Conservation (phyloP, 2,329 filamentous ascomycete genomes). For the Dothiorella sarmentorum region DNA sequence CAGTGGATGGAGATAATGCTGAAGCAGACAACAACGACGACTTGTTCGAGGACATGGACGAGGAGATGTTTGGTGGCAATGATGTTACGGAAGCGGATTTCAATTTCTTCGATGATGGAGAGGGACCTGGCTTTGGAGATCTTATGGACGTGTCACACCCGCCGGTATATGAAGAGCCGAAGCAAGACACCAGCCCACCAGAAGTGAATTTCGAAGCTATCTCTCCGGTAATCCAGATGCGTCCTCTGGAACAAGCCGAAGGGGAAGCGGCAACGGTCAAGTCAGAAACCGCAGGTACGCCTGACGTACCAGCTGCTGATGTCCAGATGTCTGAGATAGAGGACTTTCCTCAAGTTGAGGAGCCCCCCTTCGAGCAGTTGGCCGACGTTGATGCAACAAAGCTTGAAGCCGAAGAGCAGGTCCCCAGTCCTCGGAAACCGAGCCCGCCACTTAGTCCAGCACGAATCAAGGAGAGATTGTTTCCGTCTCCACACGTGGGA, state of each 20-base stretch:
- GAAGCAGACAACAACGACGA: conserved; percentile 45
- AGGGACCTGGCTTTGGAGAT: conserved; percentile 34
- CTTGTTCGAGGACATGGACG: conserved; percentile 65
- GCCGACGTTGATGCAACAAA: not conserved
- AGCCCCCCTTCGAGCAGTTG: not conserved
- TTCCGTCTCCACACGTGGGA: not conserved
- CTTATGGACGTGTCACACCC: conserved; percentile 29
- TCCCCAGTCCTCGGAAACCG: not conserved
- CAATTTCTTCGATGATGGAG: conserved; percentile 72
- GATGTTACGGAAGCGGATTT: conserved; percentile 81
- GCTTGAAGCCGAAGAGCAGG: not conserved
- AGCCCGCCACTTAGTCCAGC: conserved; percentile 16
- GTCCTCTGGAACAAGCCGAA: conserved; percentile 16
- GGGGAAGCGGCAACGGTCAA: conserved; percentile 2
- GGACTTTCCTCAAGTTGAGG: not conserved
- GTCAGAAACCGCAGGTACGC: not conserved
- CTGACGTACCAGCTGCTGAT: not conserved
- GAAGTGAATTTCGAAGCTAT: conserved; percentile 9
- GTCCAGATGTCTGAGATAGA: not conserved
- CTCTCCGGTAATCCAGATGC: conserved; percentile 14
- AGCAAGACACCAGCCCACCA: conserved; percentile 21
- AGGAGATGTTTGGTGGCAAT: conserved; percentile 67
- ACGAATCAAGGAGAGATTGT: conserved; percentile 4
- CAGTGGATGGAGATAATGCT: not conserved
- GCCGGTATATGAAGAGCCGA: conserved; percentile 17